Evolutionary conservation across 331 rosid species (phyloP), one percentile per base, ranked within the genome.

Genomic region (Spiraea crenata): DNA sequence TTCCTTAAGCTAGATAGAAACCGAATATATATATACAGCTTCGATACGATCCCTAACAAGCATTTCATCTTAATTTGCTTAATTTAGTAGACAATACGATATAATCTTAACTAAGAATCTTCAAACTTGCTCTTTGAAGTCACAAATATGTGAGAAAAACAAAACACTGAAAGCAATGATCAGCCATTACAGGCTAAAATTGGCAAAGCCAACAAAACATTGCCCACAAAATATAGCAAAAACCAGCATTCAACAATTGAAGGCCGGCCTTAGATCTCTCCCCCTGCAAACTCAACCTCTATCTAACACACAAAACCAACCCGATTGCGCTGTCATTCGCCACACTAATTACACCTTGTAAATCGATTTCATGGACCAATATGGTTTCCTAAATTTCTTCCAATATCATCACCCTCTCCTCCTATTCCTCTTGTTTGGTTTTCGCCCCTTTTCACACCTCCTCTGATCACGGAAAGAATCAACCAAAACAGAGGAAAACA

Each of bases 221-320:
- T 19, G 51, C 60, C 19, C 42, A 25, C 55, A 69, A 69, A 20
- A 40, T 69, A 31, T 70, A 70, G 74, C 74, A 70, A 57, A 70
- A 16, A 25, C 31, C 39, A 72, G 52, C 58, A 44, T 47, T 52
- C 46, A 25, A 20, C 10, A 76, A 76, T 81, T 81, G 5, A 64
- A 61, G 92, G 92, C 77, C 12, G 9, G 34, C 87, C 96, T 77
- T 85, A 61, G 10, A 74, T 40, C 42, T 86, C 96, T 85, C 86
- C 63, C 64, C 4, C 38, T 38, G 63, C 75, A 80, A 88, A 51
- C 78, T 77, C 74, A 77, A 47, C 66, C 76, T 66, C 44, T 46
- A 15, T 35, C 52, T 9, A 67, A 58, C 67, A 79, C 74, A 56
- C 47, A 81, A 79, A 70, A 76, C 42, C 73, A 58, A 57, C 65